These are phyloP conservation scores for Phascolomyces articulosus DNA, from an alignment of 371 early-diverging fungal species.

Conservation along the genomic window DNA sequence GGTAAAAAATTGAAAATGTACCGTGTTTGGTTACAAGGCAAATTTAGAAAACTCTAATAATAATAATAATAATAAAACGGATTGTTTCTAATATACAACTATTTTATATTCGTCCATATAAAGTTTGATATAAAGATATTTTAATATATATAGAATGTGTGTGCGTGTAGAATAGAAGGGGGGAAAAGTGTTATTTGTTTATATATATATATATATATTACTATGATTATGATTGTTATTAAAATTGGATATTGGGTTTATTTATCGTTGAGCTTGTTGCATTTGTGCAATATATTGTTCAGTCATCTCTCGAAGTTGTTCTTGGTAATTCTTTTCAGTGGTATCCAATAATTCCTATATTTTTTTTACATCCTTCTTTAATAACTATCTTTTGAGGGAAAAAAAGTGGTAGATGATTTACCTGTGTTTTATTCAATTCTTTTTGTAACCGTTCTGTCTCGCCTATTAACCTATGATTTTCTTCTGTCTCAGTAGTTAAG, in stretches of 20 bases:
- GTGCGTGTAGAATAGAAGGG: no score
- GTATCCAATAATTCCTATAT: conserved; percentile 34
- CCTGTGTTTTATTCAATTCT: conserved; percentile 29
- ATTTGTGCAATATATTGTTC: conserved; percentile 22
- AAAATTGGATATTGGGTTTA: neutral
- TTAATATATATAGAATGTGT: no score
- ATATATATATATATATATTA: no score
- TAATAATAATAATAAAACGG: no score
- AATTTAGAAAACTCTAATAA: conserved; percentile 75
- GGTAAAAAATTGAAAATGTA: conserved; percentile 95
- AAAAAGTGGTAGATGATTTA: no score
- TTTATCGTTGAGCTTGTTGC: conserved; percentile 6
- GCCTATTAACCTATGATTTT: conserved; percentile 12
- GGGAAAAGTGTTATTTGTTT: no score
- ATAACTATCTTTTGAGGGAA: neutral
- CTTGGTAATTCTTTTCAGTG: conserved; percentile 43
- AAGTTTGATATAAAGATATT: no score
- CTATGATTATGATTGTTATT: neutral
- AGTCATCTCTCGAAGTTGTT: conserved; percentile 42
- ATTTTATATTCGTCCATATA: no score
- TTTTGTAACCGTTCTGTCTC: conserved; percentile 36
- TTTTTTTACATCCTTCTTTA: neutral
- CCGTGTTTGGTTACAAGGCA: conserved; percentile 96
- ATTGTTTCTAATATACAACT: no score
- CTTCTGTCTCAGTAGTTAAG: conserved; percentile 25